Evolutionary conservation across 2,329 filamentous ascomycete genomes (phyloP), one percentile per base, ranked within the genome.

Genomic region (Calonectria pseudoturangicola): DNA sequence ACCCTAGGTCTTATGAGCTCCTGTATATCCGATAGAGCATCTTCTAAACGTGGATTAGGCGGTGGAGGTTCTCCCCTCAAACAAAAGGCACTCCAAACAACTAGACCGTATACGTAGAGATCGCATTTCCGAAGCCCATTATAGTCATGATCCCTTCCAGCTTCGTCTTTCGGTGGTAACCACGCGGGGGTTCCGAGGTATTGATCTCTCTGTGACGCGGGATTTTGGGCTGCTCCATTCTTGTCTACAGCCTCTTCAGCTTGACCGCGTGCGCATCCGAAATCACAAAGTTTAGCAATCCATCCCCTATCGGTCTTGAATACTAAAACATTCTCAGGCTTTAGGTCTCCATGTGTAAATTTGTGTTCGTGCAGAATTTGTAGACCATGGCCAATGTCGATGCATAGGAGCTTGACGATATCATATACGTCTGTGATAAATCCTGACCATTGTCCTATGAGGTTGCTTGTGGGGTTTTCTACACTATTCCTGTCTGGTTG

Each of bases 301-400:
- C 50, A 54, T 5, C 27, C 9, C 9, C 5, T 13, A 7, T 28
- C 25, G 7, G 13, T 54, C 4, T 36, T 9, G 25, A 43, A 62
- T 15, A 45, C 41, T 21, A 62, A 33, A 4, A 62, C 30, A 25
- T 62, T 62, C 21, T 62, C 33, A 21, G 56, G 56, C 56, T 62
- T 62, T n/a, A 62, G 21, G 56, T 62, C 56, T 43, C 56, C 56
- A 15, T 62, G 56, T 2, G 36, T 28, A 25, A 62, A 39, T 2
- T 41, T 41, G n/a, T 15, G 7, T 12, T 45, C n/a, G 12, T 62
- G 56, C 13, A 62, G 36, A 15, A 21, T 33, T 45, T 41, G 10
- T 18, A 62, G 13, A 6, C 56, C 56, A 25, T 39, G 36, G 12
- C 33, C 33, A 45, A 62, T 16, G 21, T 62, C 56, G 27, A 54